These are phyloP conservation scores for Sphagnum contortum DNA, from an alignment of 225 moss, liverwort and hornwort species.

Conservation along the genomic window DNA sequence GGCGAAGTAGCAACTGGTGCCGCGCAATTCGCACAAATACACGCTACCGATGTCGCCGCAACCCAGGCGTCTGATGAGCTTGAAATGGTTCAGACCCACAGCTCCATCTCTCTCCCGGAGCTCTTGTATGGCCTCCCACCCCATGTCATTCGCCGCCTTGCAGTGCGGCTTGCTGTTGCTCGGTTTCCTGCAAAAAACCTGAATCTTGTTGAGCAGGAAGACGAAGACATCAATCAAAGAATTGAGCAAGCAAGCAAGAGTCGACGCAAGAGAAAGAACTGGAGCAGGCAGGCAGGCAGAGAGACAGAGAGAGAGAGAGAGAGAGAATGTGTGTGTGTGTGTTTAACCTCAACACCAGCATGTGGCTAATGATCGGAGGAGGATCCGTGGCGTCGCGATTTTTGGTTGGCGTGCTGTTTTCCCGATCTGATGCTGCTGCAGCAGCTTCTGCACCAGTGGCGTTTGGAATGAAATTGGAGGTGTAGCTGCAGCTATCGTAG, in stretches of 20 bases:
- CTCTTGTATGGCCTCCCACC: conserved; percentile 93
- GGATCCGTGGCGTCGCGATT: not conserved
- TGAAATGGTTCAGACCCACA: conserved; percentile 91
- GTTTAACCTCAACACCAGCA: conserved; percentile 7
- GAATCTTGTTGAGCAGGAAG: no score
- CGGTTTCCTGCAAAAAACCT: no score
- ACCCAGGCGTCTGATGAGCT: conserved; percentile 75
- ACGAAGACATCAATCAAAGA: no score
- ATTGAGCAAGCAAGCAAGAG: no score
- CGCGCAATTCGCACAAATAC: conserved; percentile 80
- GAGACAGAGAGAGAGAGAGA: no score
- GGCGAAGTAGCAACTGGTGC: conserved; percentile 81
- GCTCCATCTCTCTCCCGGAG: conserved; percentile 58
- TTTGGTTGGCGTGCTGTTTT: no score
- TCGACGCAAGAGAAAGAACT: no score
- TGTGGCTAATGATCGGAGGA: conserved; percentile 20
- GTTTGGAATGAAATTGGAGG: conserved; percentile 32
- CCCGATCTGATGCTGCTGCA: not conserved
- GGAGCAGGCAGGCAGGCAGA: no score
- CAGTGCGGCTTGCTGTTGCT: conserved; percentile 55
- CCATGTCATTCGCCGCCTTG: conserved; percentile 68
- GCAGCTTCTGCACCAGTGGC: conserved; percentile 3
- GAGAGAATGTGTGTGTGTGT: no score
- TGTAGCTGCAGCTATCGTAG: conserved; percentile 28
- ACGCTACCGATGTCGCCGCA: conserved; percentile 98